Conservation (phyloP, 139 green algal species). For the Closterium sp. region DNA sequence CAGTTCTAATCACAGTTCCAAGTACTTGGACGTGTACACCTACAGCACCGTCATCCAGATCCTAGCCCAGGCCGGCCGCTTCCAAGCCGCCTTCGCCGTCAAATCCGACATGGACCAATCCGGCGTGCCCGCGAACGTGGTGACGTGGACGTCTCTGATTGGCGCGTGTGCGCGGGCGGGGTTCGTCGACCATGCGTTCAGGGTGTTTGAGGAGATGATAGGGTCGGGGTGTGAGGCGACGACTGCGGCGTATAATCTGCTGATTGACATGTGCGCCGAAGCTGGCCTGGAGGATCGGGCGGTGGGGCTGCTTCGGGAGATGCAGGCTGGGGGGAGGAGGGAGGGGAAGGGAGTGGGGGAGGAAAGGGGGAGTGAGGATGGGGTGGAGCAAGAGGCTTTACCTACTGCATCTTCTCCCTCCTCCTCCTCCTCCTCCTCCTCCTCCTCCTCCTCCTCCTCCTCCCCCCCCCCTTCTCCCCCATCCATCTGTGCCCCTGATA, state of each 20-base stretch:
- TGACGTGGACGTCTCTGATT: constrained; percentile 48
- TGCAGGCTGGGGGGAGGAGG: constrained; percentile 10
- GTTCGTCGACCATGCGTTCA: constrained; percentile 31
- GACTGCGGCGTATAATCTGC: constrained; percentile 35
- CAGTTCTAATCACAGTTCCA: neutral
- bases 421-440: neutral
- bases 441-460: neutral
- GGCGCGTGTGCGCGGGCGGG: constrained; percentile 16
- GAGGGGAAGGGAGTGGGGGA: neutral
- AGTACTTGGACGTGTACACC: constrained; percentile 30
- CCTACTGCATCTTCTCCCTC: neutral
- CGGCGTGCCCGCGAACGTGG: constrained; percentile 34
- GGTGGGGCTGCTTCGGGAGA: constrained; percentile 37
- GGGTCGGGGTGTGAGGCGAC: constrained; percentile 4
- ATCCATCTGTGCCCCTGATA: constrained; percentile 7
- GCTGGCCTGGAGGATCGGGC: constrained; percentile 44
- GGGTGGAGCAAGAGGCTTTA: neutral
- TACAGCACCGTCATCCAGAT: constrained; percentile 46
- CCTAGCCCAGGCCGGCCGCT: constrained; percentile 23
- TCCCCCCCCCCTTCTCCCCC: neutral
- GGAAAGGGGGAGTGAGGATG: neutral
- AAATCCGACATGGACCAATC: constrained; percentile 37
- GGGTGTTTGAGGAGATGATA: constrained; percentile 42
- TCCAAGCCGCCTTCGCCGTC: constrained; percentile 33
- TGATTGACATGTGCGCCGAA: constrained; percentile 47